Evolutionary conservation across 2,329 filamentous ascomycete species (phyloP).

Genomic region (Blastomyces emzantsi): DNA sequence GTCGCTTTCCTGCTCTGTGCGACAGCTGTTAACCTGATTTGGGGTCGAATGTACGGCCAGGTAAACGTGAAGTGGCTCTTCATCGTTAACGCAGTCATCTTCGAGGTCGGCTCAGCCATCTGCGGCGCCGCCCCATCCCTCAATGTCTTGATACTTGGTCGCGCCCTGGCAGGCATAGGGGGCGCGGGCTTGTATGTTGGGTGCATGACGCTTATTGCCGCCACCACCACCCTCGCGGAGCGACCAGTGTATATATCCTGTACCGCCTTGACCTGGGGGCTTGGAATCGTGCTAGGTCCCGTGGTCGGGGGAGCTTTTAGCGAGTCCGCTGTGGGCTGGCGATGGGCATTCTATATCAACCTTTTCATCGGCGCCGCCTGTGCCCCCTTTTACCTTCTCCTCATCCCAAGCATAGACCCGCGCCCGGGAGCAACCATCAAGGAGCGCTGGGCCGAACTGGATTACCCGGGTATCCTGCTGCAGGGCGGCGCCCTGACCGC

Average conservation of each 20-base stretch:
- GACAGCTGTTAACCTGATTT: not conserved
- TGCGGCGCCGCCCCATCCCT: not conserved
- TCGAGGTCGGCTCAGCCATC: not conserved
- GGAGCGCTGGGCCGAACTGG: conserved; percentile 28
- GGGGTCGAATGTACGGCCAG: not conserved
- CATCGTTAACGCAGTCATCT: not conserved
- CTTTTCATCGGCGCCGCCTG: conserved; percentile 39
- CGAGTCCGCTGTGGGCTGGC: conserved; percentile 24
- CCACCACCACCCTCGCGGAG: not conserved
- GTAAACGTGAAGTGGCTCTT: not conserved
- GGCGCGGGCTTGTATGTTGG: not conserved
- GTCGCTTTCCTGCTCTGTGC: not conserved
- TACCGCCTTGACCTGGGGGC: conserved; percentile 30
- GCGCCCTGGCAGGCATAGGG: not conserved
- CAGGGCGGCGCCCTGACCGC: conserved; percentile 32
- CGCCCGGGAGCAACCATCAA: conserved; percentile 17
- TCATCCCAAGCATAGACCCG: conserved; percentile 14
- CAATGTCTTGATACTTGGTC: not conserved
- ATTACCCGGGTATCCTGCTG: conserved; percentile 39
- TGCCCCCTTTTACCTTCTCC: conserved; percentile 34
- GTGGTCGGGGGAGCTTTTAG: conserved; percentile 32
- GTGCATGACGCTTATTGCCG: not conserved
- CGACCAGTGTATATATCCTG: not conserved
- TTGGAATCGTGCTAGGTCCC: conserved; percentile 31
- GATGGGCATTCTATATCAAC: conserved; percentile 46